Evolutionary conservation across 2,329 filamentous ascomycete genomes (phyloP).

Genomic region (Fusarium coicis): DNA sequence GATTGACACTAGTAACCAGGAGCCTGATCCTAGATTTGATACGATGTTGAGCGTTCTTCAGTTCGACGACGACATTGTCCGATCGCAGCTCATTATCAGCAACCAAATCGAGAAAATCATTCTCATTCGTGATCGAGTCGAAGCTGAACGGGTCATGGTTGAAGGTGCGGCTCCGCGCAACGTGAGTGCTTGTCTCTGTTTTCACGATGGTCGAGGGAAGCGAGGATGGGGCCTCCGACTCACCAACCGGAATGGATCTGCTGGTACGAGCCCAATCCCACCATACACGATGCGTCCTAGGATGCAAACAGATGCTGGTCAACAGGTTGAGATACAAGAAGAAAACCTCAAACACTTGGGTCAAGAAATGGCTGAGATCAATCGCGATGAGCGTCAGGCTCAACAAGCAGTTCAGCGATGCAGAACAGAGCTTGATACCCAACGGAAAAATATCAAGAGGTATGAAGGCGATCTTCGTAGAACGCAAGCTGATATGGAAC

Average conservation of each 20-base stretch:
- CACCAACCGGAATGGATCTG: constrained; percentile 54
- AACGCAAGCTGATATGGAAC: constrained; percentile 68
- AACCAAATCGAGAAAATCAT: constrained; percentile 86
- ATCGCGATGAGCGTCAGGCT: constrained; percentile 58
- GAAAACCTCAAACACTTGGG: constrained; percentile 65
- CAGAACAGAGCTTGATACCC: constrained; percentile 58
- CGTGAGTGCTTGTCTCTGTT: constrained; percentile 77
- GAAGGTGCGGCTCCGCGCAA: constrained; percentile 71
- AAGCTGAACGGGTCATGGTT: constrained; percentile 78
- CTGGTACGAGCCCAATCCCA: constrained; percentile 55
- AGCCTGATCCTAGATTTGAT: constrained; percentile 77
- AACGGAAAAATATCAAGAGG: constrained; percentile 46
- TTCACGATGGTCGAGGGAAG: constrained; percentile 66
- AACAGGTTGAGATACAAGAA: constrained; percentile 67
- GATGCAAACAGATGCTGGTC: constrained; percentile 82
- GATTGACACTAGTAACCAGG: constrained; percentile 59
- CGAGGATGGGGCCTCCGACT: constrained; percentile 71
- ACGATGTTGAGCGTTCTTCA: constrained; percentile 85
- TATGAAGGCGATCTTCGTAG: constrained; percentile 67
- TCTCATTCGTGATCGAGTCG: constrained; percentile 73
- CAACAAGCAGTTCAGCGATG: constrained; percentile 61
- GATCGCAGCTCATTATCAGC: constrained; percentile 85
- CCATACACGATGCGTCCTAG: constrained; percentile 67
- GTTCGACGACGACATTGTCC: constrained; percentile 82
- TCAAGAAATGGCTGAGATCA: constrained; percentile 63